Evolutionary conservation across 2,329 filamentous ascomycete species (phyloP), one percentile per base, ranked within the genome.

Genomic region (Microcyclospora tardicrescens): DNA sequence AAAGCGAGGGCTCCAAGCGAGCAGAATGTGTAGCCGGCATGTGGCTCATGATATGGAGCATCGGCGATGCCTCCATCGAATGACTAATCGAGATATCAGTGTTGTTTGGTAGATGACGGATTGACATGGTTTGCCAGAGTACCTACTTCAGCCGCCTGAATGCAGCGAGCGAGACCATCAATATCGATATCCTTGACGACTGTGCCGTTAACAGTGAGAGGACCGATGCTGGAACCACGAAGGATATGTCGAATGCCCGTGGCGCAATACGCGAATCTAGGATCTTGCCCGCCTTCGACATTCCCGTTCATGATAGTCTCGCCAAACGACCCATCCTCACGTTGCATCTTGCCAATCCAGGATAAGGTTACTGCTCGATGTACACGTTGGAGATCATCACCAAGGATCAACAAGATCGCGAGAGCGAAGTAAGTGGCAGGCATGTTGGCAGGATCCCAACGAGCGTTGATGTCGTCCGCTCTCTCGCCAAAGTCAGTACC

Each of bases 11-110:
- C 81, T 10, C 76, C 78, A 38, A 95, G 72, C 6, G 81, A 86
- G 60, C 86, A 95, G 65, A 87, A 95, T 9, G 84, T 86, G 59
- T 93, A 89, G 14, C 91, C 91, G 49, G 84, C 82, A 54, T 95
- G 86, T 28, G 85, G 80, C 63, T 95, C 87, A 43, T 86, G 79
- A 43, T 77, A 77, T 0, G 79, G 77, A 28, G 75, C 77, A 57
- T 93, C 84, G 2, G 79, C 79, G 45, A 93, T 77, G 5, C 87
- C 87, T 4, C 85, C 84, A 50, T 94, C 86, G 55, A 87, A 93
- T 1, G 79, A 79, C 77, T 86, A 59, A 14, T 10, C 11, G 24
- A 19, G 12, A 34, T 36, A 41, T 45, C 35, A 45, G 40, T 31
- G 16, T 35, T 79, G 73, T 37, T 2, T 11, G 14, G 43, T 34